These are phyloP conservation scores for Amanita pallidorosea DNA, from an alignment of 768 basidiomycete species.

Conservation along the genomic window DNA sequence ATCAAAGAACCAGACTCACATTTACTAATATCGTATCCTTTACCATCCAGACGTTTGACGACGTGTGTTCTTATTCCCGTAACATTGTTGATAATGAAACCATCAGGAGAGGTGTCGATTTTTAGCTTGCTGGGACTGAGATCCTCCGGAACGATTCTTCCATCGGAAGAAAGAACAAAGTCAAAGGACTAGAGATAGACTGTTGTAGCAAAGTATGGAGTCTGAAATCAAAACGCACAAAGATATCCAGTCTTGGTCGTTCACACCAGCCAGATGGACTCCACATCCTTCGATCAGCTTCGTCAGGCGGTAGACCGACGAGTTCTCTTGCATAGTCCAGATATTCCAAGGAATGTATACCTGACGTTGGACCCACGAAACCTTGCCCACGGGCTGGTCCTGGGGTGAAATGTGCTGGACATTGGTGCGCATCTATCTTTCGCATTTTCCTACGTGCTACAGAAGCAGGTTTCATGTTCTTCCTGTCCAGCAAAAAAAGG, in stretches of 20 bases:
- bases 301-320: constrained; percentile 40
- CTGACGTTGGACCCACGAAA: constrained; percentile 43
- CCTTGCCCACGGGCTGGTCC: constrained; percentile 19
- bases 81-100: constrained; percentile 68
- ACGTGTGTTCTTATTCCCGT: constrained; percentile 73
- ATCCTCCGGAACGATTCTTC: constrained; percentile 51
- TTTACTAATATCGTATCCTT: constrained; percentile 79
- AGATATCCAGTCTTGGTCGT: constrained; percentile 52
- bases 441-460: constrained; percentile 49
- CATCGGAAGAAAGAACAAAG: constrained; percentile 63
- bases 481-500: constrained; percentile 52
- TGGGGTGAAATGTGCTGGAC: constrained; percentile 56
- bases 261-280: constrained; percentile 68
- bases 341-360: constrained; percentile 66
- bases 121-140: constrained; percentile 58
- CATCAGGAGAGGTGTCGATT: constrained; percentile 48
- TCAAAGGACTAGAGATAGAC: constrained; percentile 54
- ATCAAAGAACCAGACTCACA: constrained; percentile 32
- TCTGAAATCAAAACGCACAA: constrained; percentile 33
- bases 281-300: constrained; percentile 49
- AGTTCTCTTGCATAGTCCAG: constrained; percentile 73
- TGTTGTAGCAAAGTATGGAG: background rate
- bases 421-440: constrained; percentile 56
- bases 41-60: constrained; percentile 69
- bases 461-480: constrained; percentile 48